A percentile compares a stretch with the other conserved stretches of the same genome.
Conservation (phyloP, 2,329 filamentous ascomycete species). For the Stemphylium lycopersici region DNA sequence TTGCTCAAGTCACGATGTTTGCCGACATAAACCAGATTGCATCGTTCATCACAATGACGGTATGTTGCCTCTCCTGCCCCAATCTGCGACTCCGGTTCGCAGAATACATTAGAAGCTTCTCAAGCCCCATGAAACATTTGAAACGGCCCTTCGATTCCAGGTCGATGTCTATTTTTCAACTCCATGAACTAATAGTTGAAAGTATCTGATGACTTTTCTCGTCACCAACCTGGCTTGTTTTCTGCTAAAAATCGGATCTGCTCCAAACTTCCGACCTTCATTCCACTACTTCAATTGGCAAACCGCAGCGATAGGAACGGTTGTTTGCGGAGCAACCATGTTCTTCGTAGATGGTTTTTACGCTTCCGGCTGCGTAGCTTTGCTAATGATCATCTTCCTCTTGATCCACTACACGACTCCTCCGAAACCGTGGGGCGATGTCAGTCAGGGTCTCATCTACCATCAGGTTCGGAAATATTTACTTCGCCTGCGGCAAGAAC, state of each 20-base stretch:
- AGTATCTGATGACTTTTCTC: slow-evolving; percentile 87
- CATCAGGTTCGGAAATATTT: slow-evolving; percentile 88
- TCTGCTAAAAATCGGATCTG: slow-evolving; percentile 82
- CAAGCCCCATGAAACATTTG: no score
- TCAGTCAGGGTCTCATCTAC: slow-evolving; percentile 88
- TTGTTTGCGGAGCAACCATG: slow-evolving; percentile 82
- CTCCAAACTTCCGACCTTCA: slow-evolving; percentile 85
- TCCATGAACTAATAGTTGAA: neutral
- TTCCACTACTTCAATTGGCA: slow-evolving; percentile 91
- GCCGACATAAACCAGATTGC: slow-evolving; percentile 88
- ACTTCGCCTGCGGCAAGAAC: slow-evolving; percentile 80
- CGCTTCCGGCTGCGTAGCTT: slow-evolving; percentile 73
- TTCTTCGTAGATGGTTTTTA: slow-evolving; percentile 88
- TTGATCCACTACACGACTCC: slow-evolving; percentile 85
- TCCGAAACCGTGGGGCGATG: slow-evolving; percentile 88
- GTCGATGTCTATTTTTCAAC: neutral
- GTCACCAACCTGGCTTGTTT: slow-evolving; percentile 90
- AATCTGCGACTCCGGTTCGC: no score
- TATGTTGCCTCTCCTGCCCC: slow-evolving; percentile 6
- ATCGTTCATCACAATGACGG: slow-evolving; percentile 87
- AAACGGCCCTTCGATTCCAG: no score
- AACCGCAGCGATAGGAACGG: slow-evolving; percentile 74
- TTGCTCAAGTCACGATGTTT: slow-evolving; percentile 80
- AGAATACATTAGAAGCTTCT: no score
- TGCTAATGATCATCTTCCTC: slow-evolving; percentile 78